Base-by-base conservation (phyloP, 2,329 filamentous ascomycete species). In the Metarhizium guizhouense region DNA sequence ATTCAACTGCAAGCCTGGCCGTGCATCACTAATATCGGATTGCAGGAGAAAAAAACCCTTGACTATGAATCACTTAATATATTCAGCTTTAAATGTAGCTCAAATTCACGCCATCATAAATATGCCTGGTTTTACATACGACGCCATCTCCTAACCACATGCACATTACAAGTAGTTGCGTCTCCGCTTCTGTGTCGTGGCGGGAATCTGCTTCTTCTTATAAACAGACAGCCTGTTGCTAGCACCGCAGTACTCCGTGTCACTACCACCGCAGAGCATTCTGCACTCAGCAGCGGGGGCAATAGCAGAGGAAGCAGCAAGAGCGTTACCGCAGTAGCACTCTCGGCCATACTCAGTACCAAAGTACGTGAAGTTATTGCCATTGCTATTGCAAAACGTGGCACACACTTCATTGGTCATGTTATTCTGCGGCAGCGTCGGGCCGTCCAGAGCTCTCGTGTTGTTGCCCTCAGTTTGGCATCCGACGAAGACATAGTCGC, bases 261-360 rank as follows among this genome's bases (percentile, higher is more conserved):
- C 60, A 52, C 68, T 69, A 1, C 74, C 74, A 2, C 64, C 65
- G 61, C 74, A 77, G 18, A 67, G 58, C 71, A 77, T 75, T 5
- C 56, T 62, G 62, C 74, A 77, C 29, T 76, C 72, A 2, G 55
- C 57, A 29, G 55, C 61, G 2, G 65, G 57, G 4, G 64, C 69
- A 53, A 61, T 61, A 2, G 63, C 56, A n/a, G 69, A 69, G 5
- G 59, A 63, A n/a, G 56, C 49, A 4, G 56, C 63, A 25, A 73
- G 58, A 6, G 56, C 54, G 51, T 68, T 58, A n/a, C 70, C 69
- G 56, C 70, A 72, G 60, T 70, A 73, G 57, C 70, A 71, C 59
- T 71, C 67, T 10, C 63, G 60, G n/a, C 69, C 67, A 56, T 71
- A 72, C 61, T 73, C 68, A 16, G 70, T 72, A 8, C 69, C 70